These are phyloP conservation scores for Saccharomycopsis babjevae DNA, from an alignment of 805 yeast genomes.

Conservation along the genomic window DNA sequence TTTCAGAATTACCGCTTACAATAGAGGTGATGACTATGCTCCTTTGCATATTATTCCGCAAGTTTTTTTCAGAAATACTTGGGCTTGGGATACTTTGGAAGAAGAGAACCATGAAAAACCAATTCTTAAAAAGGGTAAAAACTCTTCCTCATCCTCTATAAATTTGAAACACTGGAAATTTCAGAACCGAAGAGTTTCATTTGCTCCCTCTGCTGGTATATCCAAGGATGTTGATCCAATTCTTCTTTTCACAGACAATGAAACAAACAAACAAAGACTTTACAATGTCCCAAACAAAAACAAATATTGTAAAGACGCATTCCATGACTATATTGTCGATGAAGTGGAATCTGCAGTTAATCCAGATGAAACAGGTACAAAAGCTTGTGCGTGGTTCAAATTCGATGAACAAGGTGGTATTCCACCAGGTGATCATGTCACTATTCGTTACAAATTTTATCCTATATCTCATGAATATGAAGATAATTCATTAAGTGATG, in stretches of 20 bases:
- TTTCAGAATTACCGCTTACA: slow-evolving; percentile 81
- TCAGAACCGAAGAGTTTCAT: slow-evolving; percentile 54
- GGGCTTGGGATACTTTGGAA: slow-evolving; percentile 79
- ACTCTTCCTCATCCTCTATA: slow-evolving; percentile 37
- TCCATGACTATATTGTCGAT: slow-evolving; percentile 71
- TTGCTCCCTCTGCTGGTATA: slow-evolving; percentile 79
- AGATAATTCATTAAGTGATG: slow-evolving; percentile 19
- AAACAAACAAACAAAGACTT: slow-evolving; percentile 62
- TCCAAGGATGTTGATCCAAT: slow-evolving; percentile 63
- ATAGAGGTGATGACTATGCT: slow-evolving; percentile 75
- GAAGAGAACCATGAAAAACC: slow-evolving; percentile 41
- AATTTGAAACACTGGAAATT: slow-evolving; percentile 57
- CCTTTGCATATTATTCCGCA: slow-evolving; percentile 84
- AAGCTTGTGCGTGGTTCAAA: slow-evolving; percentile 73
- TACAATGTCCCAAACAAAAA: slow-evolving; percentile 53
- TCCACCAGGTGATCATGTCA: slow-evolving; percentile 80
- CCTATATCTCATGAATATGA: slow-evolving; percentile 8
- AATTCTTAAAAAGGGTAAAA: slow-evolving; percentile 29
- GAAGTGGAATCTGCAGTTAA: slow-evolving; percentile 53
- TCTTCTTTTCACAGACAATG: slow-evolving; percentile 80
- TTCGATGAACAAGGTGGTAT: slow-evolving; percentile 71
- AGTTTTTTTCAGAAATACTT: slow-evolving; percentile 73
- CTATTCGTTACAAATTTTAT: slow-evolving; percentile 61
- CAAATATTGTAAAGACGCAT: slow-evolving; percentile 74
- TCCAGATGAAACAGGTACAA: slow-evolving; percentile 66